A percentile compares a stretch with the other conserved stretches of the same genome.
Conservation (phyloP, 352 stramenopile species). For the Pythium phragmitis region DNA sequence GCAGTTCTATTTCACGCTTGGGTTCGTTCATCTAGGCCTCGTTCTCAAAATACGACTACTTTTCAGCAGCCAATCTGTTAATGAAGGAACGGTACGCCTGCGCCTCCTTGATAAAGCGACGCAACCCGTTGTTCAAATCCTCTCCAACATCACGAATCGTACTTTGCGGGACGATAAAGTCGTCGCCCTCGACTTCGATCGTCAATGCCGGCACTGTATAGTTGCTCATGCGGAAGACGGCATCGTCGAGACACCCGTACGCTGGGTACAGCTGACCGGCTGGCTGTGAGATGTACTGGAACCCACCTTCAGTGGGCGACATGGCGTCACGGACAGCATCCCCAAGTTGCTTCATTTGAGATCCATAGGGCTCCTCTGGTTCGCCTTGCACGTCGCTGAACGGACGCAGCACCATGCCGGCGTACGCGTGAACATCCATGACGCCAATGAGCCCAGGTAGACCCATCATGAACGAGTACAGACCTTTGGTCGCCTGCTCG, state of each 20-base stretch:
- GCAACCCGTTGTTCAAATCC: constrained; percentile 57
- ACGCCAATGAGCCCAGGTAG: constrained; percentile 44
- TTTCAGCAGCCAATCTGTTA: constrained; percentile 20
- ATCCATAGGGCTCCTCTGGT: constrained; percentile 48
- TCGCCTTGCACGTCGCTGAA: constrained; percentile 50
- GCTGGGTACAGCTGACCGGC: constrained; percentile 57
- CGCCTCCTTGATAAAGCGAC: constrained; percentile 57
- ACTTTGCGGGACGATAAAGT: constrained; percentile 64
- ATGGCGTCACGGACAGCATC: constrained; percentile 49
- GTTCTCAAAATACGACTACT: constrained; percentile 4
- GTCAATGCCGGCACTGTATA: constrained; percentile 63
- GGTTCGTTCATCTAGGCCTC: background rate
- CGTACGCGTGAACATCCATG: constrained; percentile 70
- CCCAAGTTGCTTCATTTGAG: constrained; percentile 43
- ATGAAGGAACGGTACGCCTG: constrained; percentile 45
- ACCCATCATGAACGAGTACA: constrained; percentile 57
- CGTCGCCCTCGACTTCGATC: constrained; percentile 63
- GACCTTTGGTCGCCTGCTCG: constrained; percentile 44
- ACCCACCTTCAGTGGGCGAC: constrained; percentile 30
- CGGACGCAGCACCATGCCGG: constrained; percentile 55
- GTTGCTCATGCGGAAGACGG: constrained; percentile 56
- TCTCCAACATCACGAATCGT: constrained; percentile 55
- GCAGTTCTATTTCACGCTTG: constrained; percentile 2
- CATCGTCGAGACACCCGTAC: constrained; percentile 73
- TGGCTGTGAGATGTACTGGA: constrained; percentile 57